Percentiles rank a stretch among this genome's conserved stretches.
These are phyloP conservation scores for Colletotrichum lentis DNA, from an alignment of 2,329 filamentous ascomycete species.

Conservation along the genomic window DNA sequence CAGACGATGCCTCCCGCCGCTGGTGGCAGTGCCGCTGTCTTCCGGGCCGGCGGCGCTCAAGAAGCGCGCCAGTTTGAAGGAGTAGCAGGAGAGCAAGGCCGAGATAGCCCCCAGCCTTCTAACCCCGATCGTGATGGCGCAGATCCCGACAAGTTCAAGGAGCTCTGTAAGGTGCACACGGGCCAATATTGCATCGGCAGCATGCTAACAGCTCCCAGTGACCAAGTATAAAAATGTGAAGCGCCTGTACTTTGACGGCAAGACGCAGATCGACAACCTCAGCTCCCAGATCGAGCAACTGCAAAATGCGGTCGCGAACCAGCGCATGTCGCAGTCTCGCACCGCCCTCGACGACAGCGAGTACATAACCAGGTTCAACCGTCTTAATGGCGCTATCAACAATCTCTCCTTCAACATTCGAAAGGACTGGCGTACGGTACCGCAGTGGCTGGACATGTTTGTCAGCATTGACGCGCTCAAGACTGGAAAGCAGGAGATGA, in stretches of 20 bases:
- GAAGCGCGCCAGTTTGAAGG: constrained; percentile 56
- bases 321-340: constrained; percentile 91
- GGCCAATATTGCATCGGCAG: not conserved
- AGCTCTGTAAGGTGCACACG: constrained; percentile 57
- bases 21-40: constrained; percentile 48
- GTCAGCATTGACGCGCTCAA: constrained; percentile 86
- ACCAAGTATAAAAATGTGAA: constrained; percentile 99
- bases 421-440: constrained; percentile 88
- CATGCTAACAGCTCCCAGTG: constrained; percentile 64
- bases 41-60: constrained; percentile 51
- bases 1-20: constrained; percentile 54
- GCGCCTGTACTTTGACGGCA: constrained; percentile 95
- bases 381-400: constrained; percentile 91
- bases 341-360: constrained; percentile 96
- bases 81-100: constrained; percentile 56
- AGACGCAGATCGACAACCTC: constrained; percentile 88
- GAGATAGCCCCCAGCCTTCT: constrained; percentile 65
- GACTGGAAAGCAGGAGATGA: constrained; percentile 97
- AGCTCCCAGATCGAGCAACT: constrained; percentile 89
- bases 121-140: constrained; percentile 52
- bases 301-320: constrained; percentile 96
- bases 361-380: constrained; percentile 87
- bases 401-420: constrained; percentile 96
- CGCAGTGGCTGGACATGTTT: constrained; percentile 78
- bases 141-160: constrained; percentile 66